Conservation (phyloP, 1,139 yeast species). For the Geotrichum restrictum region DNA sequence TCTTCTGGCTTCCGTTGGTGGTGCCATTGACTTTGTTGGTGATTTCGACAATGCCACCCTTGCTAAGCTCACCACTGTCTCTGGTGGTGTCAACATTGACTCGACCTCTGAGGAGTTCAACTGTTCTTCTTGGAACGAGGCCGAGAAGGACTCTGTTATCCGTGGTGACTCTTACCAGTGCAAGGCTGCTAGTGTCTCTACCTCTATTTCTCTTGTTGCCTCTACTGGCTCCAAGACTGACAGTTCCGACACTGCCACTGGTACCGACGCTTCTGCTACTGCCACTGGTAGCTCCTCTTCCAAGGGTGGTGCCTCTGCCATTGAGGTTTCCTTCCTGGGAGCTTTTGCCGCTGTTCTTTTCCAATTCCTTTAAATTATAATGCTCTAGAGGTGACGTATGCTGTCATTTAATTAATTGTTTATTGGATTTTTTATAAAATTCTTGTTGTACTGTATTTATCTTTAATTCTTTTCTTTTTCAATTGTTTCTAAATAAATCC, state of each 20-base stretch:
- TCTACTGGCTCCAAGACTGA: constrained; percentile 26
- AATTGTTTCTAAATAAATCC: too few species aligned
- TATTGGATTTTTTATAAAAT: not conserved
- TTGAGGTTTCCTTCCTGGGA: constrained; percentile 32
- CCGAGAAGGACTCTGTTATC: constrained; percentile 59
- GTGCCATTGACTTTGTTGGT: constrained; percentile 82
- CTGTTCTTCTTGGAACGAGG: constrained; percentile 67
- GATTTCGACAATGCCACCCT: constrained; percentile 74
- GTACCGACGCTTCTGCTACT: constrained; percentile 39
- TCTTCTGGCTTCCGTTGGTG: constrained; percentile 67
- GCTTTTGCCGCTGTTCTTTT: constrained; percentile 38
- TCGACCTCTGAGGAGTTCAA: constrained; percentile 69
- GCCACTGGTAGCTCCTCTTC: too few species aligned
- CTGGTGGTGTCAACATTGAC: constrained; percentile 86
- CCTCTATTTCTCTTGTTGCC: constrained; percentile 44
- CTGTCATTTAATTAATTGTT: not conserved
- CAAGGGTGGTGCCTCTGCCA: constrained; percentile 48
- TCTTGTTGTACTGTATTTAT: not conserved
- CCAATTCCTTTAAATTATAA: constrained; percentile 29
- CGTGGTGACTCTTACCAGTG: constrained; percentile 87
- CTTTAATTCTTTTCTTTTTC: not conserved
- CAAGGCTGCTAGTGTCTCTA: constrained; percentile 62
- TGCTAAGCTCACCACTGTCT: constrained; percentile 66
- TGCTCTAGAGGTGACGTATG: not conserved
- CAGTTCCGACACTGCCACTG: constrained; percentile 33